Evolutionary conservation across 1,284 basidiomycete genomes (phyloP).

Genomic region (Ganoderma boninense): DNA sequence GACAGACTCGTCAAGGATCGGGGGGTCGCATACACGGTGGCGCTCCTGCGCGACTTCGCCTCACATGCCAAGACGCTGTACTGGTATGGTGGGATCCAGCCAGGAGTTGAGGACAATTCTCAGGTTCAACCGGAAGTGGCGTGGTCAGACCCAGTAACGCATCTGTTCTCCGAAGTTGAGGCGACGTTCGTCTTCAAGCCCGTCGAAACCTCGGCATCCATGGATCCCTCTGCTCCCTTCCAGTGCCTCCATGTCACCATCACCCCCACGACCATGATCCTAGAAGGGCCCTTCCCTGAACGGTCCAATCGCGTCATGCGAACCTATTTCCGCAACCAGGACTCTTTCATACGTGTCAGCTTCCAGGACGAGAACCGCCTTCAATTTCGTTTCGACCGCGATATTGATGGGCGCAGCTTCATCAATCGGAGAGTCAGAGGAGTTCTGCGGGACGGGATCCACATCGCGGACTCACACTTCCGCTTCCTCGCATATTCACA

Average conservation of each 20-base stretch:
- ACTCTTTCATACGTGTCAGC: conserved; percentile 69
- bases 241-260: conserved; percentile 62
- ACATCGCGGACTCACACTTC: conserved; percentile 58
- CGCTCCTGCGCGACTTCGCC: conserved; percentile 56
- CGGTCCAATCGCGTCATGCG: conserved; percentile 73
- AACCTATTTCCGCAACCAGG: conserved; percentile 54
- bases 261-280: conserved; percentile 64
- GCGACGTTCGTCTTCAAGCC: conserved; percentile 38
- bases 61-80: conserved; percentile 42
- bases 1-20: conserved; percentile 37
- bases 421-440: conserved; percentile 53
- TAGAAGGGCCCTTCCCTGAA: conserved; percentile 71
- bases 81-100: conserved; percentile 31
- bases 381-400: conserved; percentile 59
- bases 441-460: conserved; percentile 54
- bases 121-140: conserved; percentile 9
- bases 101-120: background rate
- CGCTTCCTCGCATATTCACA: conserved; percentile 66
- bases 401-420: conserved; percentile 58
- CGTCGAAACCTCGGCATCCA: conserved; percentile 7
- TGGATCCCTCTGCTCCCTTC: conserved; percentile 45
- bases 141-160: conserved; percentile 8
- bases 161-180: conserved; percentile 17
- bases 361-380: conserved; percentile 66
- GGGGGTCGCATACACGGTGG: conserved; percentile 47